These are phyloP conservation scores for Nakazawaea populi DNA, from an alignment of 805 yeast species.

Conservation along the genomic window DNA sequence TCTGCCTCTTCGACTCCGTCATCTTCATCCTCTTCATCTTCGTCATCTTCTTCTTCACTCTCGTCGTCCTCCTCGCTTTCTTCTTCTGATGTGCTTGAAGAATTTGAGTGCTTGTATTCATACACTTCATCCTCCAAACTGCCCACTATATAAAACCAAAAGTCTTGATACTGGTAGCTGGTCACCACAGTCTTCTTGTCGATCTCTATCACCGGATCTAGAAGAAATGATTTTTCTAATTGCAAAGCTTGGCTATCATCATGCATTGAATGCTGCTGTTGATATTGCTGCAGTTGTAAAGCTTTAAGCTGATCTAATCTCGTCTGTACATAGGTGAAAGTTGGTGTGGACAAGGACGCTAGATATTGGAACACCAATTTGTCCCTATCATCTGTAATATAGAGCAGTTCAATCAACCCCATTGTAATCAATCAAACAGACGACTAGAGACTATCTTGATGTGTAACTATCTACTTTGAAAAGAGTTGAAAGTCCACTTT, in stretches of 20 bases:
- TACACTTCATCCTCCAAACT: slow-evolving; percentile 20
- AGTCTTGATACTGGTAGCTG: slow-evolving; percentile 13
- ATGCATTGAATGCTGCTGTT: neutral
- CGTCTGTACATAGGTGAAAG: slow-evolving; percentile 18
- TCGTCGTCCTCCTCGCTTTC: slow-evolving; percentile 13
- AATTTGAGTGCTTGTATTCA: slow-evolving; percentile 11
- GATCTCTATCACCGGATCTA: slow-evolving; percentile 21
- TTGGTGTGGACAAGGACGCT: slow-evolving; percentile 20
- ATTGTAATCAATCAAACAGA: slow-evolving; percentile 9
- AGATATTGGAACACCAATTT: slow-evolving; percentile 20
- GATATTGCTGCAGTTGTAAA: neutral
- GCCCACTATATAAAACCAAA: slow-evolving; percentile 6
- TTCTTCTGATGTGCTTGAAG: slow-evolving; percentile 14
- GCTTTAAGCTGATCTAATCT: slow-evolving; percentile 16
- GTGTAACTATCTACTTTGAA: too few species aligned
- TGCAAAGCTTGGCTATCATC: slow-evolving; percentile 13
- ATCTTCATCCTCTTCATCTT: slow-evolving; percentile 7
- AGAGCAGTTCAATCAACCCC: slow-evolving; percentile 27
- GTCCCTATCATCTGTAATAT: slow-evolving; percentile 22
- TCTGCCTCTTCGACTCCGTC: slow-evolving; percentile 2
- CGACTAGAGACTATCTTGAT: too few species aligned
- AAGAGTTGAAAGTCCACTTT: neutral
- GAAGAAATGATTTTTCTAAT: slow-evolving; percentile 18
- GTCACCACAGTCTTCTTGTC: slow-evolving; percentile 24
- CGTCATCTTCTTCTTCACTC: slow-evolving; percentile 8